Base-by-base conservation (phyloP, 257 asterid genomes). In the Solanum virginianum region DNA sequence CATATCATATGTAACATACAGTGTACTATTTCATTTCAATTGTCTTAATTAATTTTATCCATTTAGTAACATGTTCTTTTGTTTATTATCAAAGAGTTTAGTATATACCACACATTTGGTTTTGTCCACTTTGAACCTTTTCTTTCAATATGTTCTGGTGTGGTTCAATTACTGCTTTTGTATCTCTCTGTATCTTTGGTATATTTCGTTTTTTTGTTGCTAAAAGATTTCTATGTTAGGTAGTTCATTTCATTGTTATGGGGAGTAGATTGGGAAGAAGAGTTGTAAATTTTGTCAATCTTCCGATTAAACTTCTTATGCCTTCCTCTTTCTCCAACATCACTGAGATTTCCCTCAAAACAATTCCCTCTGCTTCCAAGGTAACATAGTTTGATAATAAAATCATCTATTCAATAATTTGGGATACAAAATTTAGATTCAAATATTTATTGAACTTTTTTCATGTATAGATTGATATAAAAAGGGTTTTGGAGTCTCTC, bases 331-430 rank as follows among this genome's bases (percentile, higher is more conserved):
- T 93, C 86, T 81, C 94, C 85, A 96, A 93, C 79, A 96, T 96
- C 57, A 88, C 94, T 17, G 98, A 96, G 90, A 94, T 96, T 56
- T 94, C 99, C 86, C 95, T 96, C 90, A 96, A 96, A 88, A 96
- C 98, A 71, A 94, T 94, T 83, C 98, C 99, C 82, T 94, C 99
- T 59, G 98, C 98, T 85, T 90, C 99, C 83, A 96, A 96, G 72
- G 72, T 65, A 65, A 65, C 6, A 29, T 7, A 26, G 41, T 36
- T 36, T 36, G 41, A 36, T 36, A 36, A 36, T 36, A 36, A 36
- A 36, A 36, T 36, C 41, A 36, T 36, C 41, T 36, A 36, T 36
- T 36, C 41, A 36, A 36, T 36, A 36, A 36, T 36, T 36, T 36
- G 41, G 41, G 41, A 36, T 36, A 36, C 41, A 36, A 36, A 36